A percentile compares a stretch with the other conserved stretches of the same genome.
Conservation (phyloP, 2,329 filamentous ascomycete genomes). For the Neoscytalidium dimidiatum region DNA sequence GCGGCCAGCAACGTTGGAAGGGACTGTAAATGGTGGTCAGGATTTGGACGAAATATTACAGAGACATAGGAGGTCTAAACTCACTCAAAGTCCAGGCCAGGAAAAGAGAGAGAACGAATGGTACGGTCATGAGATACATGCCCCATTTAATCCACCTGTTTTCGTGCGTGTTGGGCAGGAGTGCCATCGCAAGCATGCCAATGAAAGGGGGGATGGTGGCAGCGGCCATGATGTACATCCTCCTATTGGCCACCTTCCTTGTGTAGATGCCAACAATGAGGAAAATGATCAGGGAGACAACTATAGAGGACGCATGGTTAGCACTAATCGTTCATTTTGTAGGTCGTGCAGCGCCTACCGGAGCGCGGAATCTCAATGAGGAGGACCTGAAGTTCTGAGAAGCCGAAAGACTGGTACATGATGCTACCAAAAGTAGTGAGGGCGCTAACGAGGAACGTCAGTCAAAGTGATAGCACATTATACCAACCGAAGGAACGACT, state of each 20-base stretch:
- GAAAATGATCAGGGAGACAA: slow-evolving; percentile 16
- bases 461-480: no score
- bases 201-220: slow-evolving; percentile 35
- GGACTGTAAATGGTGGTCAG: slow-evolving; percentile 27
- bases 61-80: neutral
- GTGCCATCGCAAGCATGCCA: slow-evolving; percentile 36
- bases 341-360: slow-evolving; percentile 13
- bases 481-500: neutral
- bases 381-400: slow-evolving; percentile 33
- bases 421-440: slow-evolving; percentile 14
- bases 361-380: slow-evolving; percentile 34
- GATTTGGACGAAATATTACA: no score
- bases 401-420: slow-evolving; percentile 17
- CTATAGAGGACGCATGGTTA: slow-evolving; percentile 21
- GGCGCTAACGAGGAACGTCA: neutral
- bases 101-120: slow-evolving; percentile 35
- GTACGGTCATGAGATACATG: slow-evolving; percentile 37
- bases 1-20: slow-evolving; percentile 49
- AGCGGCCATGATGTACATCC: slow-evolving; percentile 37
- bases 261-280: slow-evolving; percentile 19
- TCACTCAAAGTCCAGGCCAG: slow-evolving; percentile 34
- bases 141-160: slow-evolving; percentile 42
- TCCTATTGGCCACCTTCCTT: slow-evolving; percentile 22
- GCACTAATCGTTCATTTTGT: neutral
- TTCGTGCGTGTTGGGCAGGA: slow-evolving; percentile 33